Conservation (phyloP, 495 filamentous ascomycete genomes). For the Bryoglossum gracile region DNA sequence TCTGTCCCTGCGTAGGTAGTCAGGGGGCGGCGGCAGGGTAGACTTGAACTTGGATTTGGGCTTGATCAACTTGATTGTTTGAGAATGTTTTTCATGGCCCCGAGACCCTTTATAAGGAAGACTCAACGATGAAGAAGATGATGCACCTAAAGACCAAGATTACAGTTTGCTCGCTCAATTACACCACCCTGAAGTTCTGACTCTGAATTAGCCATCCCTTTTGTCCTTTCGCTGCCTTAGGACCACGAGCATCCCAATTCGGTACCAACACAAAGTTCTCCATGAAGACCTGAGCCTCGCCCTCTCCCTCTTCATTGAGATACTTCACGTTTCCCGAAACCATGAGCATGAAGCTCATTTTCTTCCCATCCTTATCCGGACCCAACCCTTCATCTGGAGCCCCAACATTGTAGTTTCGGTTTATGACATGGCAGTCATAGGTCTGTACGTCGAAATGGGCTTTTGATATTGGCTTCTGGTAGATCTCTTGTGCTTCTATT, state of each 20-base stretch:
- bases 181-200: constrained; percentile 74
- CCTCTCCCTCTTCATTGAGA: constrained; percentile 32
- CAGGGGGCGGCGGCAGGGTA: too few species aligned
- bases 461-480: constrained; percentile 17
- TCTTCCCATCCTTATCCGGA: constrained; percentile 33
- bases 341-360: constrained; percentile 62
- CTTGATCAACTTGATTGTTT: too few species aligned
- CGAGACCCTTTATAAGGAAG: too few species aligned
- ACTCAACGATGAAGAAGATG: too few species aligned
- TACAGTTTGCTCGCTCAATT: too few species aligned
- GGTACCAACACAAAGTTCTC: constrained; percentile 74
- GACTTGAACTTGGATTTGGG: too few species aligned
- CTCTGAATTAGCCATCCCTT: constrained; percentile 62
- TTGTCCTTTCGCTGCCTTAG: constrained; percentile 23
- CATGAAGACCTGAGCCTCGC: constrained; percentile 56
- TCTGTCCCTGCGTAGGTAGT: too few species aligned
- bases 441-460: constrained; percentile 50
- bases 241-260: constrained; percentile 49
- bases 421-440: constrained; percentile 68
- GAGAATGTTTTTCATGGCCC: too few species aligned
- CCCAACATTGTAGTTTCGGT: constrained; percentile 48
- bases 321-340: constrained; percentile 44
- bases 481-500: constrained; percentile 17
- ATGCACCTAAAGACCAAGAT: too few species aligned
- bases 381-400: constrained; percentile 25